Evolutionary conservation across 345 rosid species (phyloP).

Genomic region (Syzygium aqueum): DNA sequence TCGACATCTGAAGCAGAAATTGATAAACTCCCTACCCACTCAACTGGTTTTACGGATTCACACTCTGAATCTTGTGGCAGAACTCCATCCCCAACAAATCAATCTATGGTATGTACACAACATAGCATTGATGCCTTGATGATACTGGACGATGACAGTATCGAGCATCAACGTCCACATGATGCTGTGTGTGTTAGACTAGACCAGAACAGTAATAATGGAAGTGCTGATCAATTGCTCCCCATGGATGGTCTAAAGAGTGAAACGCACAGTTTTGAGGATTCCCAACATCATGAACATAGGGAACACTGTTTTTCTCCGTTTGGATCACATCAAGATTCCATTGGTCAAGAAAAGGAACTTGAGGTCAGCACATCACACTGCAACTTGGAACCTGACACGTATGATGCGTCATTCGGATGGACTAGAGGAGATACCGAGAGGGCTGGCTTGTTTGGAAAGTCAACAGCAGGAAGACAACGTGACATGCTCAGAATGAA

Average conservation of each 20-base stretch:
- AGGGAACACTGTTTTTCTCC: background rate
- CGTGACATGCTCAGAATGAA: background rate
- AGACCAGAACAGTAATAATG: background rate
- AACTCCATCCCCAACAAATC: background rate
- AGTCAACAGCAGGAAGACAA: background rate
- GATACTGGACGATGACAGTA: background rate
- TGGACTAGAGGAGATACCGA: background rate
- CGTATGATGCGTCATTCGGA: background rate
- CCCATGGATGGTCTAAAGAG: background rate
- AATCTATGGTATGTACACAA: background rate
- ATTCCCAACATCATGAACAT: background rate
- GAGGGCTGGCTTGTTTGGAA: background rate
- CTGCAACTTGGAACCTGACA: background rate
- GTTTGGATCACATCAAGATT: background rate
- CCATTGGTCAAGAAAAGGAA: background rate
- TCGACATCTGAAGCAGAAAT: constrained; percentile 9
- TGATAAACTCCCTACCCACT: constrained; percentile 15
- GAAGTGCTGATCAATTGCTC: background rate
- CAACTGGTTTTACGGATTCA: constrained; percentile 14
- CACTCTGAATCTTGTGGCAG: constrained; percentile 3
- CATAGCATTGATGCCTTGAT: background rate
- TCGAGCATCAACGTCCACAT: background rate
- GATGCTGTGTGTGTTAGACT: background rate
- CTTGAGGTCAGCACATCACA: background rate
- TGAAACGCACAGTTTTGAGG: background rate